Evolutionary conservation across 768 basidiomycete species (phyloP).

Genomic region (Rhodotorula babjevae): DNA sequence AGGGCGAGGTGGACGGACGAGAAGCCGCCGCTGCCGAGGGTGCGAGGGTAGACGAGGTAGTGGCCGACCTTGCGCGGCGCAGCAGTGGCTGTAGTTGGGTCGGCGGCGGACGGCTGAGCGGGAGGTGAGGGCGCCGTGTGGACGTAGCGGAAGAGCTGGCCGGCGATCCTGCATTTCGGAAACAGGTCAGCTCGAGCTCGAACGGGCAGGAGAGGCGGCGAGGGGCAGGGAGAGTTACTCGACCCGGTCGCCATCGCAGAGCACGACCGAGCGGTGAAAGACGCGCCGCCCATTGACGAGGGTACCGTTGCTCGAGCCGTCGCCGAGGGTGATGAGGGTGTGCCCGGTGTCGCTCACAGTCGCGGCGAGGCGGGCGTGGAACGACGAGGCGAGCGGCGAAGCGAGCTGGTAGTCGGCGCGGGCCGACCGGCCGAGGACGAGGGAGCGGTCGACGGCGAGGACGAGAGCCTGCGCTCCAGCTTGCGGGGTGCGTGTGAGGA

Average conservation of each 20-base stretch:
- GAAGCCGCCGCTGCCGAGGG: conserved; percentile 27
- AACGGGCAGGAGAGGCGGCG: neutral
- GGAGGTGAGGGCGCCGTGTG: conserved; percentile 1
- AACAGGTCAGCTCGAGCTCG: no score
- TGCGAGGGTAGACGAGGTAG: conserved; percentile 11
- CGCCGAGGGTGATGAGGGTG: conserved; percentile 17
- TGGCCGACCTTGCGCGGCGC: conserved; percentile 4
- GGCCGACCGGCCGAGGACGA: conserved; percentile 1
- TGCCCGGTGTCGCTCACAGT: conserved; percentile 24
- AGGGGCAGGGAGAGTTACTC: conserved; percentile 4
- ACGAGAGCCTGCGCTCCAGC: neutral
- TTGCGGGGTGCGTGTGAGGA: neutral
- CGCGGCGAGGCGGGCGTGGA: conserved; percentile 2
- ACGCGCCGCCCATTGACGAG: conserved; percentile 21
- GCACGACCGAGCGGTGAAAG: conserved; percentile 6
- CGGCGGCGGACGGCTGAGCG: neutral
- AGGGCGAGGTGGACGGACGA: conserved; percentile 20
- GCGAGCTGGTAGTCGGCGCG: neutral
- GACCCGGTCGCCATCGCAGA: conserved; percentile 23
- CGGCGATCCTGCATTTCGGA: conserved; percentile 11
- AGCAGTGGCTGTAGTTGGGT: neutral
- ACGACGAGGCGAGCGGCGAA: neutral
- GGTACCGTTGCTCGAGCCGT: conserved; percentile 21
- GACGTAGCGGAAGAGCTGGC: conserved; percentile 21
- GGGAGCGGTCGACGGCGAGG: neutral